phyloP scores from a whole-genome alignment of 768 basidiomycete species.

The Dendrothele bispora region DNA sequence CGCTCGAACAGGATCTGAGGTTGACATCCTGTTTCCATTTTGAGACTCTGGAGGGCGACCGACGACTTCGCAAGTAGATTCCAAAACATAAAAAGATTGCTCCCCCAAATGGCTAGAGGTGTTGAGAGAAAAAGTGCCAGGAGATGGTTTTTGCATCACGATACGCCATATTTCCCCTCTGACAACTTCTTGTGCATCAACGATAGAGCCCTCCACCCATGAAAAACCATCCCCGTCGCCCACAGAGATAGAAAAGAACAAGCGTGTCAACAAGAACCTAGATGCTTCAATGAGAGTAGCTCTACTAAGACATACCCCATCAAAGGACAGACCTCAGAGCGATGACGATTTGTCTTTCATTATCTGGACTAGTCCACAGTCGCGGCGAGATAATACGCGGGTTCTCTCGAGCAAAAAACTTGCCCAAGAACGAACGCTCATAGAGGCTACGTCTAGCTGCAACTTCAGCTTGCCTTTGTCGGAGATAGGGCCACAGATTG shows the following conservation, averaged over 20 bases:
- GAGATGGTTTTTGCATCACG: constrained; percentile 24
- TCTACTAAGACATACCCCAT: not conserved
- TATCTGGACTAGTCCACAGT: constrained; percentile 63
- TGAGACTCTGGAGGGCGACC: constrained; percentile 32
- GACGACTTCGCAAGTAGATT: constrained; percentile 73
- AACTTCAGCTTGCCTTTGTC: constrained; percentile 46
- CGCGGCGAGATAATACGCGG: constrained; percentile 40
- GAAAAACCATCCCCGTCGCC: constrained; percentile 30
- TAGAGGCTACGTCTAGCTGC: constrained; percentile 37
- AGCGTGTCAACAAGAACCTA: constrained; percentile 63
- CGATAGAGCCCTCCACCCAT: constrained; percentile 39
- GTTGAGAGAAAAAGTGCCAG: no score
- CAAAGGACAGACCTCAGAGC: constrained; percentile 49
- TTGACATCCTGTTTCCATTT: not conserved
- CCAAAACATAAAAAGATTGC: constrained; percentile 57
- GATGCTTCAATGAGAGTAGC: no score
- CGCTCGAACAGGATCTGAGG: constrained; percentile 35
- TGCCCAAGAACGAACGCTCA: constrained; percentile 50
- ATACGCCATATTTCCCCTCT: constrained; percentile 63
- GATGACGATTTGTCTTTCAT: constrained; percentile 54
- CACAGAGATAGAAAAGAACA: constrained; percentile 64
- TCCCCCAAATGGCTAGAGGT: no score
- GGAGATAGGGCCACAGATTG: constrained; percentile 76
- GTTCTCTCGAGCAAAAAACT: constrained; percentile 28
- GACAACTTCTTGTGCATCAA: constrained; percentile 53